Base-by-base conservation (phyloP, 2,329 filamentous ascomycete species). In the Trichoderma sp. region DNA sequence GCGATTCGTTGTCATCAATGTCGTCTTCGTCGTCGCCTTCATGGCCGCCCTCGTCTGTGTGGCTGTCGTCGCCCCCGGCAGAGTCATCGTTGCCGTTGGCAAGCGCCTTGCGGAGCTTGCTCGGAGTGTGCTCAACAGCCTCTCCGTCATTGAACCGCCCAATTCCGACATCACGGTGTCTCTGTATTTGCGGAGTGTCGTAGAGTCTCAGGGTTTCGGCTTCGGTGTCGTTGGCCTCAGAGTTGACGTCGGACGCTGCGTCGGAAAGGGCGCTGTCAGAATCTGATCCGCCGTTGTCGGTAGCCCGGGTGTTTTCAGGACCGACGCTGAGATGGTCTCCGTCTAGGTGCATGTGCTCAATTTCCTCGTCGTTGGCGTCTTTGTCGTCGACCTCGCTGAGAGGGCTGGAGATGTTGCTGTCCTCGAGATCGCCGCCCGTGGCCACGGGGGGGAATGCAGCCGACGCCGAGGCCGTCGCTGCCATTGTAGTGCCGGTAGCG, bases 131-230 rank as follows among this genome's bases (percentile, higher is more conserved):
- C 73, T 91, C 88, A 71, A 87, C 87, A 66, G 80, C 77, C 52
- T 83, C 81, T 66, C 81, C 84, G 68, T 84, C 83, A 66, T 84
- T 83, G 75, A 84, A 86, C 70, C 83, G 82, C 72, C 83, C 83
- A 64, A 90, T 78, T 52, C 89, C 83, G 10, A 90, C 86, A 73
- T 90, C 86, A 73, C 85, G 84, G 73, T 87, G 84, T 71, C 88
- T 84, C 75, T 85, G 80, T 74, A 84, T 91, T 70, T 88, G 87
- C 19, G 94, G 93, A n/a, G 93, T 97, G 75, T 92, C 89, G 76
- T 95, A 95, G 69, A 99, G 85, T 68, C 95, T 90, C 80, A 97
- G 94, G 2, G 94, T 98, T 80, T 97, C 94, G 37, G 94, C 94
- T 79, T 98, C 94, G 4, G 94, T 90, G 77, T 87, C 87, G 75